Base-by-base conservation (phyloP, 1,284 basidiomycete species). In the Boletellus deceptivus region DNA sequence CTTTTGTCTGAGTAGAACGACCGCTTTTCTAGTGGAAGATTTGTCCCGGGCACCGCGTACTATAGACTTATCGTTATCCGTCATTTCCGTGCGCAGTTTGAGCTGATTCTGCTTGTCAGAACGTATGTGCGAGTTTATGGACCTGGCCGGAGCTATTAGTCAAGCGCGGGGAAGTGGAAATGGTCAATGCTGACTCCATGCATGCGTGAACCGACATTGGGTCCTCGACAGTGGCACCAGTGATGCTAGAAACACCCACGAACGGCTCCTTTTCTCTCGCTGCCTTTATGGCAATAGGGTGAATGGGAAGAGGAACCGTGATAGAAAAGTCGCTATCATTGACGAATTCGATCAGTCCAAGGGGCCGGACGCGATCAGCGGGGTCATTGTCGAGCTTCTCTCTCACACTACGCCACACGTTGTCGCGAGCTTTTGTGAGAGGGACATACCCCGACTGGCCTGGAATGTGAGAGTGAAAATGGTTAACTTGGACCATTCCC, bases 401-500 rank as follows among this genome's bases (percentile, higher is more conserved):
- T 43, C 57, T 43, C 22, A 43, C 50, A 0, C 17, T 4, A 5
- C 36, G 40, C 58, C 59, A 59, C 47, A 61, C 38, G 0, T 27
- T 29, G 17, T 58, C 43, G 2, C 53, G 46, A 31, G 40, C 43
- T 14, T 17, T 5, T 1, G 53, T 57, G 27, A 63, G 59, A 37
- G 59, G 61, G 1, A 14, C 34, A 6, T 22, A 25, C 2, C 55
- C 58, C 8, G 42, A 42, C 16, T 18, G 17, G 8, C 58, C 55
- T 2, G 57, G 57, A 10, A 60, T 42, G 25, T 58, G 49, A 6
- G 57, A 56, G n/a, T 40, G 45, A 31, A 58, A 58, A 8, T 11
- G 46, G 35, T 62, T 67, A 31, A 68, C 22, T 24, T 66, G 65
- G 11, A 67, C 16, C 63, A 67, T 64, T 5, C 63, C 63, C n/a